These are phyloP conservation scores for Melaleuca quinquenervia DNA, from an alignment of 345 rosid species.

Conservation along the genomic window DNA sequence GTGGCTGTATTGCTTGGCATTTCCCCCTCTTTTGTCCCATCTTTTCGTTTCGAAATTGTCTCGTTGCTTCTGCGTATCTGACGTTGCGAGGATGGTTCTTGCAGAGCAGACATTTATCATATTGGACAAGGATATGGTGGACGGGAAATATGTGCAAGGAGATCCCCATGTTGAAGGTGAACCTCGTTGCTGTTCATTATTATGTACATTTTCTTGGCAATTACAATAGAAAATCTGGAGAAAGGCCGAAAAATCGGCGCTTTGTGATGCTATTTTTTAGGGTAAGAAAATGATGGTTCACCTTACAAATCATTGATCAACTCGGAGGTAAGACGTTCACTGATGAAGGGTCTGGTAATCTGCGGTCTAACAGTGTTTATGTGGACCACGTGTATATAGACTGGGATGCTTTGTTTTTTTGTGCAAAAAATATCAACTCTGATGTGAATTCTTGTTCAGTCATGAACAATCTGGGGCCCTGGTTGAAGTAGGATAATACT, in stretches of 20 bases:
- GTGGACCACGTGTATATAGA: not conserved
- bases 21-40: not conserved
- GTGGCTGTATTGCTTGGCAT: not conserved
- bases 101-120: constrained; percentile 90
- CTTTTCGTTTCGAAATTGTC: not conserved
- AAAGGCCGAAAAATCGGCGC: not conserved
- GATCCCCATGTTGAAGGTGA: constrained; percentile 67
- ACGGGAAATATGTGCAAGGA: constrained; percentile 47
- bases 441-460: not conserved
- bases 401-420: not conserved
- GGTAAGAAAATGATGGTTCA: not conserved
- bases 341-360: not conserved
- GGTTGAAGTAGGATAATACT: not conserved
- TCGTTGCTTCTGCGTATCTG: not conserved
- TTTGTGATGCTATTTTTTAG: not conserved
- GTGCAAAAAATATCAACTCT: accelerated
- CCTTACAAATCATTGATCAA: not conserved
- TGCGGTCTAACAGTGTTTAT: not conserved
- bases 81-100: not conserved
- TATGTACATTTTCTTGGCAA: not conserved
- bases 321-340: not conserved
- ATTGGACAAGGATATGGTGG: constrained; percentile 55
- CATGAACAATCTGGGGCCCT: not conserved
- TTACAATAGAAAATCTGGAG: not conserved
- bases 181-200: not conserved